These are phyloP conservation scores for Tricholoma sp. DNA, from an alignment of 768 basidiomycete species.

Conservation along the genomic window DNA sequence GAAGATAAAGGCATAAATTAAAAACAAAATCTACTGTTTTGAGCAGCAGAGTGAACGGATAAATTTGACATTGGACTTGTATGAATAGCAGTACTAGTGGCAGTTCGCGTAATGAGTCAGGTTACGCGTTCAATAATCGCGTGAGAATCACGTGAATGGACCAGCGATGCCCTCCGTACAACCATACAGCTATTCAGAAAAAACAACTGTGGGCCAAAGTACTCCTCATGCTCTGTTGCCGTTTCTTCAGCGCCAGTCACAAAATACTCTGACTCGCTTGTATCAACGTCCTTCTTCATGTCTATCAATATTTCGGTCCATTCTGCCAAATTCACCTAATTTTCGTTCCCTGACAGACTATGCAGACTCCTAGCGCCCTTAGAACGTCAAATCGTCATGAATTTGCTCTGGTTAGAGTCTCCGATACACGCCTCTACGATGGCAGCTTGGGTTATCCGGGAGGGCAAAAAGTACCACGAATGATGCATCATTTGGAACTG, in stretches of 20 bases:
- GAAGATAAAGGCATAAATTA: background rate
- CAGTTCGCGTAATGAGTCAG: slow-evolving; percentile 1
- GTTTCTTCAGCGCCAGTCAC: slow-evolving; percentile 78
- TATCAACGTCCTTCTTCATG: slow-evolving; percentile 87
- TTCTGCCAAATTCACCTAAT: slow-evolving; percentile 7
- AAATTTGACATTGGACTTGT: slow-evolving; percentile 18
- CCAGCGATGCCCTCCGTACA: slow-evolving; percentile 20
- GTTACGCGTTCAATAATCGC: background rate
- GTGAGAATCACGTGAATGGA: no score
- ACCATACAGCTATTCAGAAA: slow-evolving; percentile 22
- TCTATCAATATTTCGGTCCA: slow-evolving; percentile 82
- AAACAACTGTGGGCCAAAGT: slow-evolving; percentile 5
- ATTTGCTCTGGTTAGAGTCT: slow-evolving; percentile 82
- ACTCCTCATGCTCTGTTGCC: slow-evolving; percentile 64
- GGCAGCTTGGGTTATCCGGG: slow-evolving; percentile 71
- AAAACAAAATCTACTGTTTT: slow-evolving; percentile 46
- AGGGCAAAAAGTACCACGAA: slow-evolving; percentile 59
- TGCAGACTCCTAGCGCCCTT: slow-evolving; percentile 69
- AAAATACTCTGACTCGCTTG: slow-evolving; percentile 69
- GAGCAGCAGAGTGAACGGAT: slow-evolving; percentile 61
- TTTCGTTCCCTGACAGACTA: slow-evolving; percentile 15
- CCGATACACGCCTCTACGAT: slow-evolving; percentile 63
- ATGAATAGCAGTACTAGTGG: background rate
- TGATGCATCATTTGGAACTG: slow-evolving; percentile 1
- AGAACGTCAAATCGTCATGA: slow-evolving; percentile 84